Percentiles rank a stretch among this genome's conserved stretches.
phyloP scores from a whole-genome alignment of 2,329 filamentous ascomycete species.

The Colletotrichum magnum region DNA sequence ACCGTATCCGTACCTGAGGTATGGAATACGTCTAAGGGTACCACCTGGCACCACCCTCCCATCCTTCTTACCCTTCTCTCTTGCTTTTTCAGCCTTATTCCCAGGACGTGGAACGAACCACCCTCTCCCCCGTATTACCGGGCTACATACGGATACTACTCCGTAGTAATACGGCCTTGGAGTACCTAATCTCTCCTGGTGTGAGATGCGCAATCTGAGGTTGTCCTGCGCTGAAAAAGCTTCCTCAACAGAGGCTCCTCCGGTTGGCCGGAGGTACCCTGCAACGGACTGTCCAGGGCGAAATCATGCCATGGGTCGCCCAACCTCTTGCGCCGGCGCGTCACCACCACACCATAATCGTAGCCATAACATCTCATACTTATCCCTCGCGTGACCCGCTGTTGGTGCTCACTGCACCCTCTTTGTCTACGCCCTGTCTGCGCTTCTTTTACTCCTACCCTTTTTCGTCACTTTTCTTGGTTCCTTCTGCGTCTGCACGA shows the following conservation, averaged over 20 bases:
- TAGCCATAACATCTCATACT: constrained; percentile 41
- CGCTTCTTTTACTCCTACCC: constrained; percentile 26
- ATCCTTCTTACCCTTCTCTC: constrained; percentile 4
- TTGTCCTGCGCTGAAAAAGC: constrained; percentile 22
- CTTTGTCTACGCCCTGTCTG: constrained; percentile 26
- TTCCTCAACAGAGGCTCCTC: constrained; percentile 27
- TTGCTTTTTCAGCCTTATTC: constrained; percentile 27
- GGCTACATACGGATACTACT: too few relatives aligned
- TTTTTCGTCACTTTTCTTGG: constrained; percentile 37
- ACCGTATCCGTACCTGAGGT: too few relatives aligned
- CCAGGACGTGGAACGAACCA: constrained; percentile 13
- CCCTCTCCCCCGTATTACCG: background rate
- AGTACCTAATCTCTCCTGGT: constrained; percentile 14
- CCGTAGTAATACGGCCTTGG: background rate
- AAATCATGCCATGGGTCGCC: constrained; percentile 39
- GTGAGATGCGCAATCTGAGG: constrained; percentile 27
- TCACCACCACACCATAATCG: constrained; percentile 42
- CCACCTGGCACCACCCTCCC: too few relatives aligned
- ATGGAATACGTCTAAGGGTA: too few relatives aligned
- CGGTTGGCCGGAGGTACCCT: constrained; percentile 33
- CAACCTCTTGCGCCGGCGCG: constrained; percentile 37
- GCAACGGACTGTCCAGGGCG: constrained; percentile 23
- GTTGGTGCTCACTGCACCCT: constrained; percentile 1
- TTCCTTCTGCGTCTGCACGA: background rate
- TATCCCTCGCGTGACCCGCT: constrained; percentile 38